Conservation (phyloP, 2,329 filamentous ascomycete species). For the Curvularia lunata region DNA sequence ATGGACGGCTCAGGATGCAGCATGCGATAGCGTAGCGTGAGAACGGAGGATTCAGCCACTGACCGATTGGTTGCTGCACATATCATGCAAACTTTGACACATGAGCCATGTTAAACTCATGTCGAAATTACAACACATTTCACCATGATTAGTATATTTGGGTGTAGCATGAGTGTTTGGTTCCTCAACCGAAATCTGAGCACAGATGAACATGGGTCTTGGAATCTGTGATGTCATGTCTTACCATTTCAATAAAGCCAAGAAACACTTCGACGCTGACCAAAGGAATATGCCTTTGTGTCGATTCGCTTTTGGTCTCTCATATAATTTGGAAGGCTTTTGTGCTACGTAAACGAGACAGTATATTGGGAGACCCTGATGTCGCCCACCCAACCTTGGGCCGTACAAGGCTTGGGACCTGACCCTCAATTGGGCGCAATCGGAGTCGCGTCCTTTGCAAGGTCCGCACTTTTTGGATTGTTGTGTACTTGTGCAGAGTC, state of each 20-base stretch:
- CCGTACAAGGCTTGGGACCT: background rate
- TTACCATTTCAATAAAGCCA: background rate
- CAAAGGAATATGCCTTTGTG: background rate
- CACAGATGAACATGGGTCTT: background rate
- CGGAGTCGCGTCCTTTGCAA: background rate
- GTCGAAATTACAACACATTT: background rate
- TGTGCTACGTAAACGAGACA: background rate
- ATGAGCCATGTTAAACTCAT: background rate
- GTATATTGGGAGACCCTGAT: background rate
- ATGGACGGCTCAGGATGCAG: background rate
- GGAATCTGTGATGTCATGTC: background rate
- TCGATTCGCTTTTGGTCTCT: background rate
- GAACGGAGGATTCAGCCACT: background rate
- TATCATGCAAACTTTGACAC: background rate
- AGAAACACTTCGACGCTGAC: background rate
- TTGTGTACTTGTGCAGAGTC: background rate
- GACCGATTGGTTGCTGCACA: background rate
- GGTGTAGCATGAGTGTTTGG: background rate
- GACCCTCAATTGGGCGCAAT: background rate
- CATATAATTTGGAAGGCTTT: background rate
- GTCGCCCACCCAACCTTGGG: background rate
- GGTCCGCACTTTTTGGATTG: no score
- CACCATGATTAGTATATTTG: background rate
- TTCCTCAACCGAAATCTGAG: background rate
- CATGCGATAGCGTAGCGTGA: background rate